These are phyloP conservation scores for Vigna nakashimae DNA, from an alignment of 306 rosid species.

Conservation along the genomic window DNA sequence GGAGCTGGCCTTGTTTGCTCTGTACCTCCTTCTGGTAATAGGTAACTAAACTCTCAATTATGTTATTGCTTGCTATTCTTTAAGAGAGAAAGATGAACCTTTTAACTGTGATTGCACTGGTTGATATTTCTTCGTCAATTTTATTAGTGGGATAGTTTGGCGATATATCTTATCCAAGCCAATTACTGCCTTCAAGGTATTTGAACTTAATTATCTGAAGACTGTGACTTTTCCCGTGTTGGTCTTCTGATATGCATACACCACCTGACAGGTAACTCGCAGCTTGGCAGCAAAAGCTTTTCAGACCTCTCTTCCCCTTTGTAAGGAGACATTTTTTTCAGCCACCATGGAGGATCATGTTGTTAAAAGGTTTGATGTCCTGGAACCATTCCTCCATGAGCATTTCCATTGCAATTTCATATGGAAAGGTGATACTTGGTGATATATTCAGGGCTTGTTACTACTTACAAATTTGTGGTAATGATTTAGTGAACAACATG, in stretches of 20 bases:
- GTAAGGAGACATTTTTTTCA: slow-evolving; percentile 93
- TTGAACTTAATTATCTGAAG: slow-evolving; percentile 32
- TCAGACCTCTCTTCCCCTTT: slow-evolving; percentile 81
- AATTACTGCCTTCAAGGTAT: slow-evolving; percentile 89
- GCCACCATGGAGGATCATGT: slow-evolving; percentile 72
- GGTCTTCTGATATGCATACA: slow-evolving; percentile 33
- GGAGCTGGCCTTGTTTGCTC: slow-evolving; percentile 88
- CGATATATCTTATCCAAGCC: slow-evolving; percentile 87
- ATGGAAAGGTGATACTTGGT: slow-evolving; percentile 24
- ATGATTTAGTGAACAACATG: slow-evolving; percentile 21
- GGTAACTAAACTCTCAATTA: slow-evolving; percentile 55
- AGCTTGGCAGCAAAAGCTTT: slow-evolving; percentile 94
- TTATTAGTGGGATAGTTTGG: slow-evolving; percentile 80
- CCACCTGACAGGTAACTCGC: slow-evolving; percentile 68
- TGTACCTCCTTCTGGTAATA: slow-evolving; percentile 94
- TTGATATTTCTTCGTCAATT: slow-evolving; percentile 39
- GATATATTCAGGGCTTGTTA: slow-evolving; percentile 4
- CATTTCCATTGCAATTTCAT: slow-evolving; percentile 29
- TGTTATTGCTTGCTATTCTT: neutral
- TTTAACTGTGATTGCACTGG: slow-evolving; percentile 4
- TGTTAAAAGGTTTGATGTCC: slow-evolving; percentile 69
- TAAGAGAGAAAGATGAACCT: slow-evolving; percentile 16
- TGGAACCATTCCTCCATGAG: slow-evolving; percentile 10
- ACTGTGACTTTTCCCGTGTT: slow-evolving; percentile 32
- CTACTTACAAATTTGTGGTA: slow-evolving; percentile 1